Percentiles rank a stretch among this genome's conserved stretches.
phyloP scores from a whole-genome alignment of 1,284 basidiomycete species.

The Puccinia horiana region DNA sequence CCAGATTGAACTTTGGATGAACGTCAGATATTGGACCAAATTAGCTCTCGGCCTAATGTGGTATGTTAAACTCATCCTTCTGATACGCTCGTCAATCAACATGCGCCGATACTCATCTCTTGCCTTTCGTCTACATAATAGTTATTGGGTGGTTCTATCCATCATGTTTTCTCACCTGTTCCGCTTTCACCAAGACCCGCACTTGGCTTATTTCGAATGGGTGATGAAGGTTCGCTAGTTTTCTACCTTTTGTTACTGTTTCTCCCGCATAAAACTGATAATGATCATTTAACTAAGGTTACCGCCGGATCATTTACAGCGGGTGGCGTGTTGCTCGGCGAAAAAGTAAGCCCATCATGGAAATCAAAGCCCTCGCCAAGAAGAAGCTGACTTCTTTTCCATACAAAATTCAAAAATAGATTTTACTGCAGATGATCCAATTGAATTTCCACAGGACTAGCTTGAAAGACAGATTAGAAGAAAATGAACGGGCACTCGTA shows the following conservation, averaged over 20 bases:
- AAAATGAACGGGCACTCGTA: conserved; percentile 41
- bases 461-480: conserved; percentile 31
- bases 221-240: conserved; percentile 28
- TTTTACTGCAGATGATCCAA: conserved; percentile 33
- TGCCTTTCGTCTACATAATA: background rate
- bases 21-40: conserved; percentile 41
- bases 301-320: conserved; percentile 66
- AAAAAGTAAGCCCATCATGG: conserved; percentile 63
- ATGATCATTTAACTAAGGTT: background rate
- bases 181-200: background rate
- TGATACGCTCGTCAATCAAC: background rate
- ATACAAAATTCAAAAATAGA: background rate
- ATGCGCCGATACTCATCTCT: background rate
- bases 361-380: background rate
- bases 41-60: conserved; percentile 22
- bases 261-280: background rate
- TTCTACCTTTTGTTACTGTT: background rate
- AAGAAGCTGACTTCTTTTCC: background rate
- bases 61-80: background rate
- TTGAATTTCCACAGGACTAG: conserved; percentile 40
- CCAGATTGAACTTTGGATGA: conserved; percentile 43
- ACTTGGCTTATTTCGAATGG: conserved; percentile 31
- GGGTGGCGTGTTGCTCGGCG: conserved; percentile 67
- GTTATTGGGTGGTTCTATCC: conserved; percentile 32
- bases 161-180: conserved; percentile 16